Evolutionary conservation across 805 yeast genomes (phyloP).

Genomic region (Pichia cephalocereana): DNA sequence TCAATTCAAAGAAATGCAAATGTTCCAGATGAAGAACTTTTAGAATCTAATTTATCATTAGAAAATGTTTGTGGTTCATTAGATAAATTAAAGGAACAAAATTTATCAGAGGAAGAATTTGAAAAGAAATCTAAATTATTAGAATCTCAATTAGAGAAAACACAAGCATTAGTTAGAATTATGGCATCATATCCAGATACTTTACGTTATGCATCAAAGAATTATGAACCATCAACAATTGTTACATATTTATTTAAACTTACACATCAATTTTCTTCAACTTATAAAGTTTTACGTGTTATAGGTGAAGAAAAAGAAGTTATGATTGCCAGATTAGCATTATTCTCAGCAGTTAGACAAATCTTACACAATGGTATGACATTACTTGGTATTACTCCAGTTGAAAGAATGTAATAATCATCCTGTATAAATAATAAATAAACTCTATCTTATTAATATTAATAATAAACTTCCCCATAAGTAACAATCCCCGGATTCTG

Average conservation of each 20-base stretch:
- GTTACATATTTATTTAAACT: conserved; percentile 89
- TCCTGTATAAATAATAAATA: not conserved
- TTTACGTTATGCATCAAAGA: conserved; percentile 71
- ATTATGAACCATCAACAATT: conserved; percentile 85
- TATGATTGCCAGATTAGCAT: conserved; percentile 85
- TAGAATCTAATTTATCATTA: conserved; percentile 22
- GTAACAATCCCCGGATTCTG: too few species aligned
- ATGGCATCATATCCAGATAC: conserved; percentile 89
- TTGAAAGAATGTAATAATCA: conserved; percentile 76
- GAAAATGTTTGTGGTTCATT: conserved; percentile 24
- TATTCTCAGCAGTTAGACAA: conserved; percentile 83
- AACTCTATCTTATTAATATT: too few species aligned
- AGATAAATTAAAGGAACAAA: conserved; percentile 16
- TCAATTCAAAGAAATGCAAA: conserved; percentile 84
- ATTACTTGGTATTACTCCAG: conserved; percentile 92
- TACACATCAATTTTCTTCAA: conserved; percentile 91
- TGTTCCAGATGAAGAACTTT: conserved; percentile 28
- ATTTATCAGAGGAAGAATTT: conserved; percentile 21
- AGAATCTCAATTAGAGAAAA: conserved; percentile 23
- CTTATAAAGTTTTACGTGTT: conserved; percentile 94
- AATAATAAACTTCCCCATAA: too few species aligned
- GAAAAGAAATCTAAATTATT: conserved; percentile 24
- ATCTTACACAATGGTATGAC: conserved; percentile 84
- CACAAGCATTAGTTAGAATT: conserved; percentile 56
- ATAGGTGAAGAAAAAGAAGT: conserved; percentile 87